Percentiles rank a stretch among this genome's conserved stretches.
phyloP scores from a whole-genome alignment of 2,329 filamentous ascomycete species.

The Rutstroemia sydowiana region DNA sequence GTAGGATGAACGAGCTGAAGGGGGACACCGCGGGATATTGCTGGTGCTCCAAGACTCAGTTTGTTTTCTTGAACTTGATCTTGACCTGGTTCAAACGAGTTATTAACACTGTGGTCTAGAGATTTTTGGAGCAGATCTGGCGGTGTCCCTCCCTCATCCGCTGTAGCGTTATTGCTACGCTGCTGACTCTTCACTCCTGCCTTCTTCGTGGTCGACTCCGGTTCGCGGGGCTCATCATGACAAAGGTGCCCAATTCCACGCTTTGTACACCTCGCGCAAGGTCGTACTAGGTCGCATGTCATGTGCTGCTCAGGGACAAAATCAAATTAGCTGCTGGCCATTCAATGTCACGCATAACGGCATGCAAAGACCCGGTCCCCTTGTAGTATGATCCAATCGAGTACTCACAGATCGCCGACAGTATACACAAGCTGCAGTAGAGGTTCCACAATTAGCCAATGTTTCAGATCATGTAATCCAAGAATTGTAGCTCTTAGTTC shows the following conservation, averaged over 20 bases:
- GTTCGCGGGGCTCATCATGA: conserved; percentile 92
- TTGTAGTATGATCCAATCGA: conserved; percentile 28
- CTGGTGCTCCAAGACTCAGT: conserved; percentile 31
- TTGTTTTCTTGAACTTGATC: conserved; percentile 38
- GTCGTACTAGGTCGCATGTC: conserved; percentile 81
- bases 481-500: conserved; percentile 8
- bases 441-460: conserved; percentile 30
- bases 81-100: conserved; percentile 48
- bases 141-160: conserved; percentile 52
- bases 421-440: conserved; percentile 71
- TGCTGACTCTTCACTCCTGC: conserved; percentile 52
- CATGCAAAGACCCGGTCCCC: conserved; percentile 22
- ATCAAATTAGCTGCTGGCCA: conserved; percentile 30
- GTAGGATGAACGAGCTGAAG: conserved; percentile 67
- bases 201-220: conserved; percentile 61
- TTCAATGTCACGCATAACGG: conserved; percentile 28
- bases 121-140: conserved; percentile 42
- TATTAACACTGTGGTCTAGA: conserved; percentile 40
- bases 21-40: conserved; percentile 41
- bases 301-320: conserved; percentile 58
- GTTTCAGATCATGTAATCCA: conserved; percentile 21
- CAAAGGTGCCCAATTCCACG: conserved; percentile 97
- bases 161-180: conserved; percentile 35
- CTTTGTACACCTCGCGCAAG: conserved; percentile 92
- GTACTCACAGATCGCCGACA: conserved; percentile 81